Evolutionary conservation across 2,329 filamentous ascomycete genomes (phyloP), one percentile per base, ranked within the genome.

Genomic region (Fusarium sp.): DNA sequence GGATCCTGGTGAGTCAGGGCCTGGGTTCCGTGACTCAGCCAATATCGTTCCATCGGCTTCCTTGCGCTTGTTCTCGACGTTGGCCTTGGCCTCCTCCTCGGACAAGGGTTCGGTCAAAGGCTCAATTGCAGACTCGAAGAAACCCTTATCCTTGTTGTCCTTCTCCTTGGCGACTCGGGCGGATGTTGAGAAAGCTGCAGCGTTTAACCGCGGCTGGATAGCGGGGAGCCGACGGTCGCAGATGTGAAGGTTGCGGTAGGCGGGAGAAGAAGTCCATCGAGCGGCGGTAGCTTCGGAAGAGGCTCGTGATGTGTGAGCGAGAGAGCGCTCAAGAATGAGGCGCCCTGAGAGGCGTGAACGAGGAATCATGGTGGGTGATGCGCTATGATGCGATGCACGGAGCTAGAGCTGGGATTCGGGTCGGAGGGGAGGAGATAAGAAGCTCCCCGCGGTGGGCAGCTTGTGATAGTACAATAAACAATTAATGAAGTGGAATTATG

Each of bases 31-130:
- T 44, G 82, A 80, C 72, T 85, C 84, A 67, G 80, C 82, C 46
- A 84, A 81, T 30, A 87, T 83, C 38, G 83, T 82, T 63, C 85
- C 83, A 44, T 83, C 82, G 30, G 63, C 61, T 63, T 84, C 80
- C 30, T 78, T 77, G 55, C 81, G 83, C 75, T 81, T 80, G 73
- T 84, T 82, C 74, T 86, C 84, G 29, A 81, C 82, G 69, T 86
- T 87, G 51, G 83, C 84, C 74, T 86, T 84, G 57, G 81, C 79
- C 71, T 87, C 85, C 66, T 88, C 85, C 58, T 88, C 85, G 10
- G 85, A 83, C 12, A 88, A 79, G 0, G 85, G 83, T 68, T 87
- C 84, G 24, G 79, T 80, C 14, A 77, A 56, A 22, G 77, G 74
- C 60, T 81, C 80, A 53, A 83, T 79, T 8, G 83, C 74, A 10